A percentile compares a stretch with the other conserved stretches of the same genome.
These are phyloP conservation scores for Diutina neorugosa DNA, from an alignment of 1,139 yeast genomes.

Conservation along the genomic window DNA sequence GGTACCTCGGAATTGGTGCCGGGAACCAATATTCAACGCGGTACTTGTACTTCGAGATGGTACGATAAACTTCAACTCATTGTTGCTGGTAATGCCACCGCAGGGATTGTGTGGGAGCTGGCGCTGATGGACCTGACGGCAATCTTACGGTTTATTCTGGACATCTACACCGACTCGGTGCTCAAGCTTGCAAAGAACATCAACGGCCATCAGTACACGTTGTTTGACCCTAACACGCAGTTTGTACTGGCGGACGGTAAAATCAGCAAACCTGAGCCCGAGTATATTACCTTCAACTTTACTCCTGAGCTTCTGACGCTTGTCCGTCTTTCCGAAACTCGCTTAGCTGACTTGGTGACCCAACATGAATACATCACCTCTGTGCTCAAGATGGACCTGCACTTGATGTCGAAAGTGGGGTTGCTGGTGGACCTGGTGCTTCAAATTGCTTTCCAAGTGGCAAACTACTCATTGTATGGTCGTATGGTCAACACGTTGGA, in stretches of 20 bases:
- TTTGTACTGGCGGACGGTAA: constrained; percentile 26
- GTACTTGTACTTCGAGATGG: constrained; percentile 72
- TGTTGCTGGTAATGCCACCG: constrained; percentile 57
- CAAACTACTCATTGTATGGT: constrained; percentile 66
- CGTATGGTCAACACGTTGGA: constrained; percentile 55
- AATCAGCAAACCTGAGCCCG: constrained; percentile 28
- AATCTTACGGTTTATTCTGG: constrained; percentile 60
- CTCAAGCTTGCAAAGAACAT: constrained; percentile 59
- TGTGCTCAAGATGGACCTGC: constrained; percentile 29
- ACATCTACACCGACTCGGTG: constrained; percentile 63
- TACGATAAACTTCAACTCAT: constrained; percentile 65
- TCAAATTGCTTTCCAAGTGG: constrained; percentile 57
- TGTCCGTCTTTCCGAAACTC: constrained; percentile 62
- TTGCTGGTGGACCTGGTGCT: constrained; percentile 55
- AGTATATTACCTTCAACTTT: constrained; percentile 35
- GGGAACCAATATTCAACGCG: constrained; percentile 48
- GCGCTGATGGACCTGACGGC: constrained; percentile 74
- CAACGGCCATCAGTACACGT: constrained; percentile 58
- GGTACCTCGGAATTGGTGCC: constrained; percentile 49
- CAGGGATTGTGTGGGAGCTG: constrained; percentile 67
- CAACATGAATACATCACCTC: constrained; percentile 51
- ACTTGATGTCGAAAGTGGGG: constrained; percentile 36
- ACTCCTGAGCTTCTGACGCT: constrained; percentile 33
- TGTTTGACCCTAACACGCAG: constrained; percentile 34
- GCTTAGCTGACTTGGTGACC: constrained; percentile 61